Base-by-base conservation (phyloP, 768 basidiomycete genomes). In the Lactarius pseudohatsudake region DNA sequence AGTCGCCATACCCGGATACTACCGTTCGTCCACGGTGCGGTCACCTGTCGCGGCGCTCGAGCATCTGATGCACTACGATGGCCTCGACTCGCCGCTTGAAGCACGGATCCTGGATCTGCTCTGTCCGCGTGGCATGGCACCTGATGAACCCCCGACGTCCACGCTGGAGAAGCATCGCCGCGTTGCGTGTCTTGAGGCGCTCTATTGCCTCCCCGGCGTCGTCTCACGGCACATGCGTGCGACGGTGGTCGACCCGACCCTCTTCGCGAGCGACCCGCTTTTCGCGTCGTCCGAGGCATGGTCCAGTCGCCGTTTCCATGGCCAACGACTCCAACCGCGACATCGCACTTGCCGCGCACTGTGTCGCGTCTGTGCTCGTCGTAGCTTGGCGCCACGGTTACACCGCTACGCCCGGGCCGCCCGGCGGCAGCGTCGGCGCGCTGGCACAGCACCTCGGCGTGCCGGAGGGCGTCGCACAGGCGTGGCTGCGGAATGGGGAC, bases 21-120 rank as follows among this genome's bases (percentile, higher is more conserved):
- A 64, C 40, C 58, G 61, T 13, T 66, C 65, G 28, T 28, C 61
- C 30, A 58, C 57, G 4, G 65, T 63, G 2, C 57, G 9, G 4
- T 34, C 65, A 7, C 61, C 65, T 7, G n/a, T 6, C 1, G 40
- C 11, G 22, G 66, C 57, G 13, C 62, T 63, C 30, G 2, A 43
- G 11, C 53, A 67, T 38, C 56, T 67, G 20, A 64, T 8, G 1
- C 57, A 63, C 26, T 15, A 67, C 20, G 66, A 63, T 36, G 57
- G 62, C 26, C 62, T 67, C 41, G 66, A 67, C 26, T 43, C 57
- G 20, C 62, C 62, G 2, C 40, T 63, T 7, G 66, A 67, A 45
- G 66, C 66, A 10, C 66, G 66, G 20, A 64, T 67, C 41, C n/a
- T 67, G 5, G 66, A 66, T 11, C 57, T 63, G 28, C 66, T 59